These are phyloP conservation scores for Caloboletus inedulis DNA, from an alignment of 1,284 basidiomycete genomes.

Conservation along the genomic window DNA sequence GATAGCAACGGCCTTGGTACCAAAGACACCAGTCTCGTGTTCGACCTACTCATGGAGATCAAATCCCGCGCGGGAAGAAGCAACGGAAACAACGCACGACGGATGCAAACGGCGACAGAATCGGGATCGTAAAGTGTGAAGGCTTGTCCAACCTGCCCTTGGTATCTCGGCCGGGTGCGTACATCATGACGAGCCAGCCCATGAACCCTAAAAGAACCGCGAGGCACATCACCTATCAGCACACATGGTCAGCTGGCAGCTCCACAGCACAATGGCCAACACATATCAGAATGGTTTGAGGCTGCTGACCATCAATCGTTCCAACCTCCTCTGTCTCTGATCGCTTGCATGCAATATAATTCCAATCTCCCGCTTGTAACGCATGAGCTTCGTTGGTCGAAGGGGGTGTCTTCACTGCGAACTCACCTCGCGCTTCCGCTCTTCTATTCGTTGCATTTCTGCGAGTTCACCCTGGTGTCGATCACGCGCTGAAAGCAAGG, in stretches of 20 bases:
- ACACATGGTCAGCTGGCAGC: conserved; percentile 13
- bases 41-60: conserved; percentile 45
- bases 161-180: conserved; percentile 26
- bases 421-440: conserved; percentile 47
- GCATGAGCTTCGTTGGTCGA: background rate
- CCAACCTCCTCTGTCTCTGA: conserved; percentile 45
- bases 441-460: conserved; percentile 39
- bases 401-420: background rate
- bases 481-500: conserved; percentile 45
- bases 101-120: conserved; percentile 65
- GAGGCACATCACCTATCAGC: conserved; percentile 41
- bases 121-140: conserved; percentile 64
- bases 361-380: conserved; percentile 42
- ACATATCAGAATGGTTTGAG: background rate
- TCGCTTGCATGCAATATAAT: conserved; percentile 40
- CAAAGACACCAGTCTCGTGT: conserved; percentile 56
- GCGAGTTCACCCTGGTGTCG: conserved; percentile 48
- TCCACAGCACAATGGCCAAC: conserved; percentile 2
- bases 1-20: conserved; percentile 42
- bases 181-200: conserved; percentile 40
- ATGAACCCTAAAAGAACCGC: conserved; percentile 41
- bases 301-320: conserved; percentile 48
- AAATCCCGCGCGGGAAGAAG: background rate
- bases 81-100: conserved; percentile 44
- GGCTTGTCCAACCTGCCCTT: conserved; percentile 33